Evolutionary conservation across 805 yeast genomes (phyloP).

Genomic region (Monosporozyma solicola): DNA sequence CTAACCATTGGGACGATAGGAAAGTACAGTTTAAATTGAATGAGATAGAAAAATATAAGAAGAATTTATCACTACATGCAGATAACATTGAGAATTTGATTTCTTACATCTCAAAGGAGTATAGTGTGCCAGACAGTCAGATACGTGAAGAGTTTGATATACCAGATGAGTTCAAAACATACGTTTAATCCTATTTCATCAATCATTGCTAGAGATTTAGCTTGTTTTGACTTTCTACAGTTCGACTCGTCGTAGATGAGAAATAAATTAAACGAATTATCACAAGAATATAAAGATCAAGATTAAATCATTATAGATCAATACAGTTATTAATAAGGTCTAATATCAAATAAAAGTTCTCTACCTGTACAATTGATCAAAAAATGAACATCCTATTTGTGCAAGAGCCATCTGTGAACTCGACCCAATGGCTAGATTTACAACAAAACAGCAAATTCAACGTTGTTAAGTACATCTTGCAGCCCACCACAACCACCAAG

Average conservation of each 20-base stretch:
- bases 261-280: too few relatives aligned
- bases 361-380: background rate
- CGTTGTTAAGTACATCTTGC: conserved; percentile 8
- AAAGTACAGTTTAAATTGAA: conserved; percentile 8
- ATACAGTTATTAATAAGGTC: too few relatives aligned
- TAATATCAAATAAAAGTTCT: too few relatives aligned
- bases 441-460: conserved; percentile 9
- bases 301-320: too few relatives aligned
- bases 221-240: background rate
- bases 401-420: conserved; percentile 5
- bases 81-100: conserved; percentile 38
- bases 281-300: too few relatives aligned
- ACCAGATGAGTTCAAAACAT: conserved; percentile 33
- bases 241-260: background rate
- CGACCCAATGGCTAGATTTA: conserved; percentile 10
- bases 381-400: conserved; percentile 13
- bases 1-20: conserved; percentile 12
- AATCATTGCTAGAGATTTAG: background rate
- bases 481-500: conserved; percentile 3
- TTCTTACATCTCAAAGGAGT: conserved; percentile 29
- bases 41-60: conserved; percentile 1
- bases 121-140: conserved; percentile 22
- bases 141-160: conserved; percentile 35
- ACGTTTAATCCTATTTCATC: background rate
- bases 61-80: conserved; percentile 13